Percentiles rank a stretch among this genome's conserved stretches.
These are phyloP conservation scores for Aspergillus thermomutatus DNA, from an alignment of 2,329 filamentous ascomycete species.

Conservation along the genomic window DNA sequence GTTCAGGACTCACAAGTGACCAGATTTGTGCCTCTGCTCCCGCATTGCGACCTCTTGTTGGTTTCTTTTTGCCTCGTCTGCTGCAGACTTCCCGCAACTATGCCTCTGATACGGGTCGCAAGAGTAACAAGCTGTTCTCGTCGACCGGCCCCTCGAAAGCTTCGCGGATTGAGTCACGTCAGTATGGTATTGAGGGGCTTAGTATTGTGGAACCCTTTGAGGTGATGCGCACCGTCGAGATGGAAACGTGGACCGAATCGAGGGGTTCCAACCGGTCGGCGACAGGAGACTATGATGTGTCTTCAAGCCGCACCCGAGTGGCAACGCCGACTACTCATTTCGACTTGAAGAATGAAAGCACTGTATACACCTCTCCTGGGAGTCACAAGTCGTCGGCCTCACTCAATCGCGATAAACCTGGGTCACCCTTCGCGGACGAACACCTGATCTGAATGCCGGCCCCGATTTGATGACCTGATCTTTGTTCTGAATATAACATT, in stretches of 20 bases:
- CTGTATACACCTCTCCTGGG: conserved; percentile 18
- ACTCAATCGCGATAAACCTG: conserved; percentile 7
- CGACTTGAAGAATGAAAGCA: conserved; percentile 17
- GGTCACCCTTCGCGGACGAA: conserved; percentile 3
- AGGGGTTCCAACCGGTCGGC: conserved; percentile 11
- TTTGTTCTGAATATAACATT: neutral
- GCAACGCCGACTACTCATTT: conserved; percentile 11
- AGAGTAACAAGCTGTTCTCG: conserved; percentile 19
- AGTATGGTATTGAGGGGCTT: conserved; percentile 16
- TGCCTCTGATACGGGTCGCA: conserved; percentile 15
- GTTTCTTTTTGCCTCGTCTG: conserved; percentile 30
- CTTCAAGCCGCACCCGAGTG: conserved; percentile 12
- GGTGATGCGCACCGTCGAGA: conserved; percentile 35
- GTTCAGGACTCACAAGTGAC: neutral
- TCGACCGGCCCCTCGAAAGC: conserved; percentile 21
- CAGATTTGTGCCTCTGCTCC: conserved; percentile 38
- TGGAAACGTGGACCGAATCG: conserved; percentile 32
- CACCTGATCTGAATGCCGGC: neutral
- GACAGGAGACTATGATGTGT: conserved; percentile 16
- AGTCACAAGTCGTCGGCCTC: conserved; percentile 19
- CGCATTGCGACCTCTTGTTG: conserved; percentile 33
- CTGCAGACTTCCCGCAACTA: conserved; percentile 26
- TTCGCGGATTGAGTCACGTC: conserved; percentile 12
- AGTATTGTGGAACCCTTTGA: conserved; percentile 20
- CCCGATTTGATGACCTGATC: neutral